Conservation (phyloP, 2,329 filamentous ascomycete species). For the Xylogone sp. region DNA sequence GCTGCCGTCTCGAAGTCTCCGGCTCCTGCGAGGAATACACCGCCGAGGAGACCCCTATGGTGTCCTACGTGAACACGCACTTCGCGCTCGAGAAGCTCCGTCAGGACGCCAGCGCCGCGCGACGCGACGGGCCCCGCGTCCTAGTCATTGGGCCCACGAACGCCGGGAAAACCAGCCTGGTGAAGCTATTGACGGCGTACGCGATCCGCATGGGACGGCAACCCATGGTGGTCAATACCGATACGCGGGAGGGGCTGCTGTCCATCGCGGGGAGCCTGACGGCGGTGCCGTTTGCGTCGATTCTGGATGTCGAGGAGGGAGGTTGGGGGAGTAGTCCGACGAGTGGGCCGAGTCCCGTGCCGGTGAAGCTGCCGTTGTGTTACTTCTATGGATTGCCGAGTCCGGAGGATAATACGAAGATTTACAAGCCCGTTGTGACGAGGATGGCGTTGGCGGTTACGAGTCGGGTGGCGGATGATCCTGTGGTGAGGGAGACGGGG, state of each 20-base stretch:
- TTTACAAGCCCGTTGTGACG: slow-evolving; percentile 73
- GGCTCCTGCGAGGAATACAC: slow-evolving; percentile 55
- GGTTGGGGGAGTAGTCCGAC: slow-evolving; percentile 92
- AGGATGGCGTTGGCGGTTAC: slow-evolving; percentile 76
- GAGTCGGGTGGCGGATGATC: slow-evolving; percentile 73
- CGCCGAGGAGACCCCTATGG: slow-evolving; percentile 77
- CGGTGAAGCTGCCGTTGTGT: slow-evolving; percentile 87
- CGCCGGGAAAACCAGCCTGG: slow-evolving; percentile 79
- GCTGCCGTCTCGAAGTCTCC: slow-evolving; percentile 78
- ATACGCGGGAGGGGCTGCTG: slow-evolving; percentile 76
- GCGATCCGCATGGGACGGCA: slow-evolving; percentile 70
- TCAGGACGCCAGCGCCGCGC: slow-evolving; percentile 48
- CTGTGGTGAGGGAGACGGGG: slow-evolving; percentile 66
- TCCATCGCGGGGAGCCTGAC: slow-evolving; percentile 78
- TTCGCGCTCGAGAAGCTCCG: slow-evolving; percentile 77
- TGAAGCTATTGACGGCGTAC: slow-evolving; percentile 74
- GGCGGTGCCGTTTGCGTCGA: slow-evolving; percentile 79
- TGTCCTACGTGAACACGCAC: slow-evolving; percentile 80
- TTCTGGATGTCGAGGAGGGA: slow-evolving; percentile 83
- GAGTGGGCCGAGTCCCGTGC: slow-evolving; percentile 81
- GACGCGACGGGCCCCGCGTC: slow-evolving; percentile 69
- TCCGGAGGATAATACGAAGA: slow-evolving; percentile 66
- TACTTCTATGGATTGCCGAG: slow-evolving; percentile 79
- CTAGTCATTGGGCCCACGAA: slow-evolving; percentile 76
- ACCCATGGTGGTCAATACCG: slow-evolving; percentile 79